A percentile compares a stretch with the other conserved stretches of the same genome.
Conservation (phyloP, 139 green algal species). For the Chlamydomonas applanata region DNA sequence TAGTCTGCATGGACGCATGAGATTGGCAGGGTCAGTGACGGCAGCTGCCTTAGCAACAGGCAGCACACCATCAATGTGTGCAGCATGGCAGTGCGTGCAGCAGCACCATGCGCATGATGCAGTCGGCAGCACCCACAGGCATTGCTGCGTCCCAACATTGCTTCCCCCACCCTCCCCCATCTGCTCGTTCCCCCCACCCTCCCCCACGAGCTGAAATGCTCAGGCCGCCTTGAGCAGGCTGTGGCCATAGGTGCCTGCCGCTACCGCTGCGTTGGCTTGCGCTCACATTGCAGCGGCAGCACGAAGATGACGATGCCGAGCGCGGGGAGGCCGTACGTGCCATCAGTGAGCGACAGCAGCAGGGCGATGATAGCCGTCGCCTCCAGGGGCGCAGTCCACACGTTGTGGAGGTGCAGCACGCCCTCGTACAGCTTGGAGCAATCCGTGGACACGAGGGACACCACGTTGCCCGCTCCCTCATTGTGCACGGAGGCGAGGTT, state of each 20-base stretch:
- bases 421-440: slow-evolving; percentile 69
- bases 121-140: background rate
- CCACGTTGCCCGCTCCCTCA: slow-evolving; percentile 43
- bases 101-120: background rate
- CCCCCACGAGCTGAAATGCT: too few species aligned
- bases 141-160: too few species aligned
- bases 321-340: slow-evolving; percentile 54
- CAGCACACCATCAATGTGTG: too few species aligned
- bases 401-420: slow-evolving; percentile 62
- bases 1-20: slow-evolving; percentile 26
- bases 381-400: slow-evolving; percentile 67
- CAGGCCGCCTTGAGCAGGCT: too few species aligned
- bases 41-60: background rate
- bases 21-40: slow-evolving; percentile 15
- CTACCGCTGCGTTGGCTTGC: background rate
- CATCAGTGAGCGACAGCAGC: slow-evolving; percentile 51
- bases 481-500: slow-evolving; percentile 29
- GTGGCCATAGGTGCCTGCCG: background rate
- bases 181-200: too few species aligned
- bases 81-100: too few species aligned
- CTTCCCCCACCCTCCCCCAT: too few species aligned
- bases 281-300: slow-evolving; percentile 35
- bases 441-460: slow-evolving; percentile 63
- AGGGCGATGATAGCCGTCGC: slow-evolving; percentile 59
- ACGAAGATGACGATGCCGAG: slow-evolving; percentile 52